Evolutionary conservation across 2,329 filamentous ascomycete species (phyloP), one percentile per base, ranked within the genome.

Genomic region (Fusarium sp.): DNA sequence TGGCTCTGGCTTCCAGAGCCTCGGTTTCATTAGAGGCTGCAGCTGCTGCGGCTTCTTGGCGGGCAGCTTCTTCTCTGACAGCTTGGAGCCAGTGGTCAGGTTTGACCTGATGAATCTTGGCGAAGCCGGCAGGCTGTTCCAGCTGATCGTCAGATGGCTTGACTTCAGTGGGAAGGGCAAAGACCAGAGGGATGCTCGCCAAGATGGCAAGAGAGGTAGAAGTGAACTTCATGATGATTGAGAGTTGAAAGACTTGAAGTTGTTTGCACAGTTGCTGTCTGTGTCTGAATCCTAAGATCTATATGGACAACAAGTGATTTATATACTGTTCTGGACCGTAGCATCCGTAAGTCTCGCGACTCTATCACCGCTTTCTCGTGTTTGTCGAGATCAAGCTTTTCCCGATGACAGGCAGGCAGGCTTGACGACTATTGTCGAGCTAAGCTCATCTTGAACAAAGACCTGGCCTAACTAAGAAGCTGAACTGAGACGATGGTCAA

Each of bases 171-270:
- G 57, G 57, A 1, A 45, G 18, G 9, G 49, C 44, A 20, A 13
- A 37, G 38, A 30, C 49, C 1, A 60, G 15, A 5, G 57, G 58
- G 2, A 46, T 18, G 33, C 41, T 27, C 23, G 27, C 41, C 9
- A 58, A 20, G 5, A 61, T 26, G 13, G 52, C 33, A 27, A 61
- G 52, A 5, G 41, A 38, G 3, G 32, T 15, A 12, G 37, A 32
- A 23, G 27, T 33, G 52, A 61, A 30, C 41, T 58, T 61, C 58
- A 61, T 61, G 52, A 6, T 61, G 52, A 5, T 14, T 12, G 6
- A 3, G 18, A 11, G 17, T 44, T 44, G 30, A 15, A 42, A n/a
- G 15, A 10, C 17, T 38, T 37, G 37, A 14, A 7, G 6, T 37
- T n/a, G 37, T 30, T 27, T 23, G 13, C 17, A 15, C 11, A 13